Evolutionary conservation across 2,329 filamentous ascomycete genomes (phyloP), one percentile per base, ranked within the genome.

Genomic region (Trichoderma sp.): DNA sequence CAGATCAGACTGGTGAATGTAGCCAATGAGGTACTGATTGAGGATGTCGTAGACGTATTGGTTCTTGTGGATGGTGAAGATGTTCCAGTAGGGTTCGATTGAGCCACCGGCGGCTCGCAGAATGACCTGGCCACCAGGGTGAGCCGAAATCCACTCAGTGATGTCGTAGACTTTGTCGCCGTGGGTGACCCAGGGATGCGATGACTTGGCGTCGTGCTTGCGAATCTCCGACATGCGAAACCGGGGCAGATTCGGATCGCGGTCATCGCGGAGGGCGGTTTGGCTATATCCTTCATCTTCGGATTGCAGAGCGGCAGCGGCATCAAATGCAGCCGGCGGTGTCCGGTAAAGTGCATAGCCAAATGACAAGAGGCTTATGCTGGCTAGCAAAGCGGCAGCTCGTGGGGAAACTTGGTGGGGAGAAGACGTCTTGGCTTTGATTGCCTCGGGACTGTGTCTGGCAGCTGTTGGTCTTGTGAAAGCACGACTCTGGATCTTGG

Each of bases 51-150:
- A 85, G 6, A 92, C 89, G 73, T 92, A 88, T 56, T 88, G 83
- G 21, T 86, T 85, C 78, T 92, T 90, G 82, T 92, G 90, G 72
- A 92, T 92, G 61, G 86, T 84, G 77, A 92, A 92, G 68, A 92
- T 91, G 72, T 91, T 84, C 90, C 90, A 92, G 80, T 91, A 92
- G 0, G 87, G 86, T 66, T 92, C 90, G 64, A 92, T 87, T 70
- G 86, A 87, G 47, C 87, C 86, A 4, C 90, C 90, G 1, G 89
- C 89, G 1, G 90, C 90, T 34, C 88, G 86, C 9, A 92, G 82
- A 72, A 92, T 92, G 15, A 92, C 89, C 67, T 91, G 87, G 56
- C 90, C 90, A 4, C 90, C 90, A 0, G 90, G 90, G 76, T 92
- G 90, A 1, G 86, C 88, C 1, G 84, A 82, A 26, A 92, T 81